Evolutionary conservation across 2,329 filamentous ascomycete species (phyloP), one percentile per base, ranked within the genome.

Genomic region (Emericellopsis cladophorae): DNA sequence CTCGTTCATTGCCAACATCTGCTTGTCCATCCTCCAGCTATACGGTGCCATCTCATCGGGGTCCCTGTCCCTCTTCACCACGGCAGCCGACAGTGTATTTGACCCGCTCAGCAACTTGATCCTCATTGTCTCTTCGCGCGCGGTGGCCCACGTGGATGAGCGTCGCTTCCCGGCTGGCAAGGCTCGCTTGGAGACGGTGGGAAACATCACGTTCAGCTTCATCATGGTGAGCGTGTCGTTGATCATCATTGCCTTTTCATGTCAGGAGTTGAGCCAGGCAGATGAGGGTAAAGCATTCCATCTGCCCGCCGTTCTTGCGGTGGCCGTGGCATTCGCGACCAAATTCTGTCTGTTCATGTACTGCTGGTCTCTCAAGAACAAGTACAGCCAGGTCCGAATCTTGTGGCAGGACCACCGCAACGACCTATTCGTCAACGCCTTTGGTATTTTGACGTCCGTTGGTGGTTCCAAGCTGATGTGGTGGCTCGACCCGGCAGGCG

Each of bases 321-420:
- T 96, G 4, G 74, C 70, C 32, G 73, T 87, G 39, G 92, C 92
- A 8, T 95, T 96, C 55, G 62, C 58, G 24, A 95, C 89, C 18
- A 96, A 98, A 58, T 66, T 96, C 14, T 54, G 52, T 5, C 71
- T 96, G 1, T 96, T 95, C 60, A 51, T 93, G 22, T 96, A 95
- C 67, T 96, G 92, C 65, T 96, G 83, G 78, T 78, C 85, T 5
- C 64, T 96, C 52, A 81, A 90, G 49, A 81, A 95, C 65, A 84
- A 86, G 53, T 95, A 96, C 67, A 87, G 79, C 45, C 89, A 95
- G 60, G 79, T 95, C 47, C 76, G 84, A 43, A 95, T 95, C 56
- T 68, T 96, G 12, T 95, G 88, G 89, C 85, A 94, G 60, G 90
- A 96, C 55, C 92, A 98, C 65, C 81, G 92, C 46, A 98, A 98